A percentile compares a stretch with the other conserved stretches of the same genome.
Conservation (phyloP, 208 protist species). For the Leishmania aethiopica region DNA sequence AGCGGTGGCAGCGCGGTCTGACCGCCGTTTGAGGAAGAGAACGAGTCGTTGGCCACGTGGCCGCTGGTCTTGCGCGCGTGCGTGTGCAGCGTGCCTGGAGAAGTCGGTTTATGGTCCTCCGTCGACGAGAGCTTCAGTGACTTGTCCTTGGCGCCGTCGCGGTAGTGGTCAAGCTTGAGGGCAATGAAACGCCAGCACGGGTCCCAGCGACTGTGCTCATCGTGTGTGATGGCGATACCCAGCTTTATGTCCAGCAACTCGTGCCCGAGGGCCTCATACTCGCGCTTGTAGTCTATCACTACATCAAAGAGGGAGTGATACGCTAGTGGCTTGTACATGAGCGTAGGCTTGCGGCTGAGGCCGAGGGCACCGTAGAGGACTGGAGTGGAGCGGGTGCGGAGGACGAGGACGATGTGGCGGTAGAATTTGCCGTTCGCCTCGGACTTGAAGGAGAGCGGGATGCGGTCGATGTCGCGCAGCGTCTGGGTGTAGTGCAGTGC, state of each 20-base stretch:
- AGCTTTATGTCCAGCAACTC: slow-evolving; percentile 85
- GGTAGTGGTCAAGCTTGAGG: slow-evolving; percentile 45
- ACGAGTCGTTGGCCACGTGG: neutral
- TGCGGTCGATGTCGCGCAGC: slow-evolving; percentile 76
- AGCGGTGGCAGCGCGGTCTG: slow-evolving; percentile 1
- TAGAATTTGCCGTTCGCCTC: slow-evolving; percentile 60
- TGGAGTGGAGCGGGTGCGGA: slow-evolving; percentile 32
- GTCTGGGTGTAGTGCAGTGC: slow-evolving; percentile 81
- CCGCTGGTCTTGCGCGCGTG: neutral
- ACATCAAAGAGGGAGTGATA: slow-evolving; percentile 74
- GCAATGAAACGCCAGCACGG: slow-evolving; percentile 90
- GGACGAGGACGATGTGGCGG: slow-evolving; percentile 88
- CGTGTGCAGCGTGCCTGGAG: neutral
- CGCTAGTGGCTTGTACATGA: slow-evolving; percentile 89
- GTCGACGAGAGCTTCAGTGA: neutral
- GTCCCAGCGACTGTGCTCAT: slow-evolving; percentile 36
- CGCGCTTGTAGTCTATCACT: slow-evolving; percentile 86
- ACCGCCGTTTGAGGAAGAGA: neutral
- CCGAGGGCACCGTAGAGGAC: slow-evolving; percentile 78
- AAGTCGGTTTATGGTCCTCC: neutral
- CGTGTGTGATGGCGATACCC: slow-evolving; percentile 80
- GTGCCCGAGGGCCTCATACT: slow-evolving; percentile 82
- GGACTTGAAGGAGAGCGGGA: slow-evolving; percentile 90
- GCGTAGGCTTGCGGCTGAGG: slow-evolving; percentile 81
- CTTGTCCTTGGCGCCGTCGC: neutral